Evolutionary conservation across 768 basidiomycete genomes (phyloP).

Genomic region (Royoungia palumana): DNA sequence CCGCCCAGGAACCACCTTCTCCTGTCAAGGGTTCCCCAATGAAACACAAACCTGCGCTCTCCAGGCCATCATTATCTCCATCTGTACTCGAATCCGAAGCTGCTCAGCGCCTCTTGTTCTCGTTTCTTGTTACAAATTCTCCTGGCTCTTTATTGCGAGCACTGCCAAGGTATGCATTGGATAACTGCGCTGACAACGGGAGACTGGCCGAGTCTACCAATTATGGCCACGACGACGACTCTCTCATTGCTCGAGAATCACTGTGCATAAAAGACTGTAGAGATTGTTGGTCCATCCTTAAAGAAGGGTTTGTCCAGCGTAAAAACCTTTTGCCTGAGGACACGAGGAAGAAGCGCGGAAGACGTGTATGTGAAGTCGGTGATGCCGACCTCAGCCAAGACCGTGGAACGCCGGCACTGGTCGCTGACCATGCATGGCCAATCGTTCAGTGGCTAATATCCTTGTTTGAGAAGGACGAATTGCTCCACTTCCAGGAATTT

Average conservation of each 20-base stretch:
- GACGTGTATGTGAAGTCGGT: slow-evolving; percentile 24
- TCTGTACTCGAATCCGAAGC: slow-evolving; percentile 46
- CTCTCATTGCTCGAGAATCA: slow-evolving; percentile 54
- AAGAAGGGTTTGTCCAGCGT: slow-evolving; percentile 48
- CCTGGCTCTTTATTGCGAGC: slow-evolving; percentile 52
- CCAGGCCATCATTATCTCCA: slow-evolving; percentile 40
- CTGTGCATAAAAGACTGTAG: slow-evolving; percentile 50
- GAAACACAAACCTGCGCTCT: slow-evolving; percentile 42
- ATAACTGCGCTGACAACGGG: slow-evolving; percentile 5
- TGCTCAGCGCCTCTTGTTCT: slow-evolving; percentile 52
- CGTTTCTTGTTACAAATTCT: slow-evolving; percentile 54
- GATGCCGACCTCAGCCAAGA: slow-evolving; percentile 22
- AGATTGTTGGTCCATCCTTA: slow-evolving; percentile 61
- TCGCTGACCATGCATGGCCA: slow-evolving; percentile 67
- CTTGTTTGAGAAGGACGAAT: slow-evolving; percentile 69
- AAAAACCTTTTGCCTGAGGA: slow-evolving; percentile 21
- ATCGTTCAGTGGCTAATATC: slow-evolving; percentile 65
- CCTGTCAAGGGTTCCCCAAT: slow-evolving; percentile 45
- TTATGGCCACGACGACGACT: slow-evolving; percentile 46
- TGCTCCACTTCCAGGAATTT: slow-evolving; percentile 28
- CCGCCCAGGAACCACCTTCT: slow-evolving; percentile 26
- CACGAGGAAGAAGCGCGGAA: slow-evolving; percentile 33
- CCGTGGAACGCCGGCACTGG: slow-evolving; percentile 27
- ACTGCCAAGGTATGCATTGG: slow-evolving; percentile 47
- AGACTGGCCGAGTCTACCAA: slow-evolving; percentile 1